These are phyloP conservation scores for Yamadazyma endophytica DNA, from an alignment of 805 yeast genomes.

Conservation along the genomic window DNA sequence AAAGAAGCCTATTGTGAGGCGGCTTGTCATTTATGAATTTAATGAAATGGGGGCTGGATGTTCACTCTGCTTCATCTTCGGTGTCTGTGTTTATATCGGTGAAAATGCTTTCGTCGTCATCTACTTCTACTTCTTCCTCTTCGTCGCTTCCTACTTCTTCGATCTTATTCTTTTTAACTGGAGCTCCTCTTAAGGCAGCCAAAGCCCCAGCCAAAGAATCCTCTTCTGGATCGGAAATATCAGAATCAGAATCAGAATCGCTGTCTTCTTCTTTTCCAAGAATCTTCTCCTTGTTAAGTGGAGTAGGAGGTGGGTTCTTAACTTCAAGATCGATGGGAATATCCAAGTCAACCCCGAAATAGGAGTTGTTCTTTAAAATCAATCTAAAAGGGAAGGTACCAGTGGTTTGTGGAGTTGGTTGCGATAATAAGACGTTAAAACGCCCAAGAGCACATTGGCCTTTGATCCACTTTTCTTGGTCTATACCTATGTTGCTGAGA, in stretches of 20 bases:
- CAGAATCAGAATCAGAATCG: conserved; percentile 45
- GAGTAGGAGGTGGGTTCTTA: conserved; percentile 34
- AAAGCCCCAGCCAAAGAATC: conserved; percentile 73
- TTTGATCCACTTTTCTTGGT: conserved; percentile 48
- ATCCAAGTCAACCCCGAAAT: conserved; percentile 78
- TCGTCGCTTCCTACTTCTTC: conserved; percentile 10
- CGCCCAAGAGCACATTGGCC: conserved; percentile 54
- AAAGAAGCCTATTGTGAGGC: too few relatives aligned
- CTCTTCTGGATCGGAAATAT: conserved; percentile 68
- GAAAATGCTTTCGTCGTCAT: conserved; percentile 38
- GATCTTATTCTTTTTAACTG: conserved; percentile 34
- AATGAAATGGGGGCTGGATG: too few relatives aligned
- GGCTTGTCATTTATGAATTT: too few relatives aligned
- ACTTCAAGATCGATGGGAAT: conserved; percentile 71
- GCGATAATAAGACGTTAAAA: conserved; percentile 66
- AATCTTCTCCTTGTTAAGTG: conserved; percentile 12
- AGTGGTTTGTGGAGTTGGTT: conserved; percentile 71
- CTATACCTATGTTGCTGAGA: conserved; percentile 49
- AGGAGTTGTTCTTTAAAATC: conserved; percentile 65
- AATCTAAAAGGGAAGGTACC: conserved; percentile 71
- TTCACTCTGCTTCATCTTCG: conserved; percentile 35
- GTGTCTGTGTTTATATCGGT: conserved; percentile 45
- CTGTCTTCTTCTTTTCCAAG: conserved; percentile 29
- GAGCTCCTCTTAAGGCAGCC: conserved; percentile 63
- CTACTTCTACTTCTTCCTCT: conserved; percentile 29